Percentiles rank a stretch among this genome's conserved stretches.
These are phyloP conservation scores for Amniculicola lignicola DNA, from an alignment of 495 filamentous ascomycete species.

Conservation along the genomic window DNA sequence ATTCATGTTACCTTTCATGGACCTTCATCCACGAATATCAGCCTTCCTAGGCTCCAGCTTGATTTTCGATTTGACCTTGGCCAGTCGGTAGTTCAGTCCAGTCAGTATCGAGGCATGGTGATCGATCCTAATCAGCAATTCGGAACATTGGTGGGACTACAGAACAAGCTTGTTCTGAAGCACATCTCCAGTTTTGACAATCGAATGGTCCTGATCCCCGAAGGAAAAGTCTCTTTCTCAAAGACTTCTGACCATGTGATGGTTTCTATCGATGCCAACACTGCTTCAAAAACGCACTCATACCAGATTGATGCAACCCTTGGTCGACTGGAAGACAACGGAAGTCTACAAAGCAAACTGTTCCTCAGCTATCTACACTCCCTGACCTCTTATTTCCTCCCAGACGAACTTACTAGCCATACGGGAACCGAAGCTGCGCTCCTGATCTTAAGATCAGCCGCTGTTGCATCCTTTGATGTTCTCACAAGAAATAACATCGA, in stretches of 20 bases:
- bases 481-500: background rate
- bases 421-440: slow-evolving; percentile 12
- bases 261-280: background rate
- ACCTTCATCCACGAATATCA: background rate
- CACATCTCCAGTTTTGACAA: background rate
- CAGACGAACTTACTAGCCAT: slow-evolving; percentile 6
- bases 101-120: slow-evolving; percentile 6
- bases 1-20: background rate
- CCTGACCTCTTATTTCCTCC: slow-evolving; percentile 6
- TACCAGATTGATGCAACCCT: slow-evolving; percentile 6
- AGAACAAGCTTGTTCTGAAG: slow-evolving; percentile 2
- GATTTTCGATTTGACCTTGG: background rate
- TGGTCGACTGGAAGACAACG: slow-evolving; percentile 2
- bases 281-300: background rate
- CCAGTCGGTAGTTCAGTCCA: background rate
- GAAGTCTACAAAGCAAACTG: slow-evolving; percentile 3
- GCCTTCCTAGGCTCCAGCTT: slow-evolving; percentile 2
- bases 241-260: too few species aligned
- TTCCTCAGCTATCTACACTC: slow-evolving; percentile 7
- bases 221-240: slow-evolving; percentile 41
- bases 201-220: slow-evolving; percentile 11
- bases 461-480: background rate
- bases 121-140: background rate
- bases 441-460: background rate
- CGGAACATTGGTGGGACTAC: slow-evolving; percentile 9